Evolutionary conservation across 2,329 filamentous ascomycete species (phyloP), one percentile per base, ranked within the genome.

Genomic region (Metarhizium sp.): DNA sequence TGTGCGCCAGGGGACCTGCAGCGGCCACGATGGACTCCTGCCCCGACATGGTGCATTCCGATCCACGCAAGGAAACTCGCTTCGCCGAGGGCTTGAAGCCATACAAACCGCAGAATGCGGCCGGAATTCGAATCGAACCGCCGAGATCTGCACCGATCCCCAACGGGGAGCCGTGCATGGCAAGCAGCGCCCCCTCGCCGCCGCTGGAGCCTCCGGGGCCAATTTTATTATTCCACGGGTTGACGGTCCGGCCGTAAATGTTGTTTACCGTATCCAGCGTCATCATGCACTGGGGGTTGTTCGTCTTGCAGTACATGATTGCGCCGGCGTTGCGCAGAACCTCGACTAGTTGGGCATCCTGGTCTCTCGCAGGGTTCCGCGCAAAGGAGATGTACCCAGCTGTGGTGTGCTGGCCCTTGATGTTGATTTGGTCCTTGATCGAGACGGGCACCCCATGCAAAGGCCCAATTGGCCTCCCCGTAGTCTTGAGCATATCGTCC

Each of bases 291-390:
- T 83, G 80, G 0, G 86, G 85, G 6, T 87, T 77, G 55, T 86
- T 88, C 0, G 86, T 88, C 66, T 88, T 87, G 57, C 81, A 79
- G 62, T 85, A 84, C n/a, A 65, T 58, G 16, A 86, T 2, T n/a
- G 58, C 58, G 3, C 58, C 58, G 6, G 57, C 54, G 8, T 49
- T 52, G 48, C 56, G 55, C n/a, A 60, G 40, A 16, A 52, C 25
- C 2, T 30, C 50, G 6, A 60, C 55, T 14, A 60, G 7, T 18
- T 30, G 45, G 0, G 54, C 46, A 14, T 59, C 58, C 20, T 43
- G 16, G 8, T 57, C 54, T 47, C 55, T 56, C 45, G 45, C 52
- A 3, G 50, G 47, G 8, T 45, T 43, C 13, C 46, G 34, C 18
- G 79, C 76, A 64, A n/a, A 80, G 57, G 51, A 56, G 52, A 57